Base-by-base conservation (phyloP, 2,329 filamentous ascomycete genomes). In the Zasmidium cellare region DNA sequence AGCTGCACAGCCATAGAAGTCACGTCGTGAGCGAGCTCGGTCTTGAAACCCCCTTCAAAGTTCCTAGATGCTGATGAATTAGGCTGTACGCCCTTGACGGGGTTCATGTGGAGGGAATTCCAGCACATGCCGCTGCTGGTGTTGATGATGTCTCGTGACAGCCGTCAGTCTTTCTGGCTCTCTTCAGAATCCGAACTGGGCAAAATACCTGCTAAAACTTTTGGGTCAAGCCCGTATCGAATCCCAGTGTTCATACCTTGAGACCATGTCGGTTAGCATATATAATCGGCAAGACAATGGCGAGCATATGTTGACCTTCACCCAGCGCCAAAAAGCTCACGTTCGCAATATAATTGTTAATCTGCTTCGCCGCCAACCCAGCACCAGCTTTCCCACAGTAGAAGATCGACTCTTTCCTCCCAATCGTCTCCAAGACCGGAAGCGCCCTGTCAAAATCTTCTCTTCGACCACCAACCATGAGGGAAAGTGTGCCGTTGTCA, bases 191-290 rank as follows among this genome's bases (percentile, higher is more conserved):
- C n/a, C n/a, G n/a, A n/a, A n/a, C n/a, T n/a, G n/a, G n/a, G n/a
- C n/a, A n/a, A n/a, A n/a, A 83, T 77, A 46, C 75, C 76, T 2
- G 77, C 73, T 24, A 85, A 71, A 3, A 80, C 75, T 3, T 76
- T 69, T 0, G 82, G 80, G 57, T 84, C 80, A 31, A 85, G 69
- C 0, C 83, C 82, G 12, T 80, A 77, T 1, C 76, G 72, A 74
- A 86, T 84, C 1, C 82, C 82, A 69, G 85, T 83, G 58, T 84
- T 79, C 74, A 85, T 80, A 1, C 82, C 82, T 67, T 86, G 83
- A 0, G 82, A 77, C 28, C n/a, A n/a, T n/a, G n/a, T n/a, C n/a
- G n/a, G n/a, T n/a, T n/a, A n/a, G n/a, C n/a, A n/a, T n/a, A n/a
- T n/a, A n/a, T n/a, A n/a, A n/a, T n/a, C n/a, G n/a, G n/a, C n/a